Evolutionary conservation across 352 stramenopile genomes (phyloP), one percentile per base, ranked within the genome.

Genomic region (Phytophthora europaea): DNA sequence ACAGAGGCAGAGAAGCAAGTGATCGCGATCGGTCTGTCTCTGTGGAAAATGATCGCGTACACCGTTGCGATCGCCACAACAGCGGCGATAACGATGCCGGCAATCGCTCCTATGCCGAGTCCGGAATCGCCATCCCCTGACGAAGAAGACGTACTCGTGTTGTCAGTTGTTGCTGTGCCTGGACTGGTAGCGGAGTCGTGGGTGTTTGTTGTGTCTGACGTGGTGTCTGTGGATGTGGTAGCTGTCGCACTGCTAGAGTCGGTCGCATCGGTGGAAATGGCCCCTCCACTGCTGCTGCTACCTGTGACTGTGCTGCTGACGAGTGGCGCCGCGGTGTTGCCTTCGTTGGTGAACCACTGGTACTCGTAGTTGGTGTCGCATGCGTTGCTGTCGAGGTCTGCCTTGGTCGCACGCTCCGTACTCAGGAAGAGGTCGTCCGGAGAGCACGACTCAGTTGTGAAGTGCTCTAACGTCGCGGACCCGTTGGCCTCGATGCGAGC

Each of bases 321-420:
- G 7, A 53, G 56, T 16, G 56, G 83, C 67, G 4, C 43, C 87
- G 6, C 88, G 67, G 57, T 84, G 70, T 55, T 63, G 20, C 56
- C 36, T 62, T 51, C 61, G 2, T 65, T 12, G 1, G 53, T 54
- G 33, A 75, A 75, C 67, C 59, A 75, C n/a, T 61, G 18, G 23
- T 23, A 55, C 18, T 61, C 38, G 13, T 60, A 20, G 47, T 38
- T 61, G 34, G 20, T 4, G 45, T 62, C 55, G 12, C 55, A 62
- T 15, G 34, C 55, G 34, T 47, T 47, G 22, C 55, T 51, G 22
- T 48, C 55, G 18, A 62, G 34, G 8, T 22, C 7, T 12, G 45
- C 55, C 36, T 62, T 51, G 13, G 20, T 51, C 6, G 34, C 34
- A 22, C 55, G 55, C 9, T 57, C 26, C 5, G 45, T 54, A 22